Conservation (phyloP, 805 yeast genomes). For the Starmera quercuum region DNA sequence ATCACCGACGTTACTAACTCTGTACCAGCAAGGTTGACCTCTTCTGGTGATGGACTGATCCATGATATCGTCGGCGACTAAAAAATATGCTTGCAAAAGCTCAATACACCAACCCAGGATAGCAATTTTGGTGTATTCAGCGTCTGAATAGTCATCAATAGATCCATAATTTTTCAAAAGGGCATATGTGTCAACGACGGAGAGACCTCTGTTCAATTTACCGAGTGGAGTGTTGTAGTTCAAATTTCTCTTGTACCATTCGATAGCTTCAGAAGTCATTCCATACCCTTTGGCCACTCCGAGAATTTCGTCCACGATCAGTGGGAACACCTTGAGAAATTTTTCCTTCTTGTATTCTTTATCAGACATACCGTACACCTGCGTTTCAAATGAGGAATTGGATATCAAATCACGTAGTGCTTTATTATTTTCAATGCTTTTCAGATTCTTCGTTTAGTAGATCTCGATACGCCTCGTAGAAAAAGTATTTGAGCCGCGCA, state of each 20-base stretch:
- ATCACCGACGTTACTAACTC: slow-evolving; percentile 68
- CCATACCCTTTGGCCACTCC: slow-evolving; percentile 58
- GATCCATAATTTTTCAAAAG: slow-evolving; percentile 60
- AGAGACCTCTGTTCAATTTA: slow-evolving; percentile 90
- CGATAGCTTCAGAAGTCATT: slow-evolving; percentile 78
- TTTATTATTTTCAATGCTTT: too few species aligned
- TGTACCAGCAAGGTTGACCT: slow-evolving; percentile 99
- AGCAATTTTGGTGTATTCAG: slow-evolving; percentile 78
- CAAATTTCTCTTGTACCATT: slow-evolving; percentile 71
- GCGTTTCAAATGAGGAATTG: too few species aligned
- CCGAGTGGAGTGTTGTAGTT: slow-evolving; percentile 94
- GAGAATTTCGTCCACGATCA: slow-evolving; percentile 66
- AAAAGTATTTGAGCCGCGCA: too few species aligned
- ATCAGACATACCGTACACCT: too few species aligned
- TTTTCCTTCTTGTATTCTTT: slow-evolving; percentile 35
- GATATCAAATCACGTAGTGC: too few species aligned
- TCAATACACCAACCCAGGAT: slow-evolving; percentile 94
- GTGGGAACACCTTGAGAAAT: slow-evolving; percentile 66
- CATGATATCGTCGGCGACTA: slow-evolving; percentile 99
- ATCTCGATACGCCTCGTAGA: too few species aligned
- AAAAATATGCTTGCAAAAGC: slow-evolving; percentile 89
- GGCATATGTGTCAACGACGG: slow-evolving; percentile 89
- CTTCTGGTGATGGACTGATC: slow-evolving; percentile 94
- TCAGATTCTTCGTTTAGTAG: too few species aligned
- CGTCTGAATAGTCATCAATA: slow-evolving; percentile 49